These are phyloP conservation scores for Diddensiella transvaalensis DNA, from an alignment of 805 yeast species.

Conservation along the genomic window DNA sequence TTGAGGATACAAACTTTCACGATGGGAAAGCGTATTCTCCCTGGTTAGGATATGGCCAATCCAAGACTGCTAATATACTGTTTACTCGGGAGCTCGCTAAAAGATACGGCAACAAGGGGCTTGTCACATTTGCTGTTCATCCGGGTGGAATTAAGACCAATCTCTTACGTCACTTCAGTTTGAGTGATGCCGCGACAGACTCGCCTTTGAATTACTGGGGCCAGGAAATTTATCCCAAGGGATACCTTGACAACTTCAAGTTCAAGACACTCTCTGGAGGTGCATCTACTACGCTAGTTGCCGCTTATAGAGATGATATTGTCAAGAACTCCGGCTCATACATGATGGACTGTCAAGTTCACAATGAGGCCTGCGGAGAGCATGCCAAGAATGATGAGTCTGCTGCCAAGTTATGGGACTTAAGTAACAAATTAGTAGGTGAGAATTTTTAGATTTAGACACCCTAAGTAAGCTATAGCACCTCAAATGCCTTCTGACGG, in stretches of 20 bases:
- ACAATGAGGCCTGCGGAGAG: not conserved
- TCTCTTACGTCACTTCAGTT: constrained; percentile 11
- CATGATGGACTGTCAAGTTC: constrained; percentile 5
- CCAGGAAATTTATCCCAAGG: constrained; percentile 31
- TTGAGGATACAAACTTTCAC: constrained; percentile 11
- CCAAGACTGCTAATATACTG: constrained; percentile 73
- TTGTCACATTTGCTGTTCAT: constrained; percentile 6
- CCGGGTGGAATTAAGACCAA: constrained; percentile 15
- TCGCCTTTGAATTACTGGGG: not conserved
- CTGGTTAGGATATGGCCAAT: constrained; percentile 50
- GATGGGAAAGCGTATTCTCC: constrained; percentile 7
- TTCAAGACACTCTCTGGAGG: constrained; percentile 6
- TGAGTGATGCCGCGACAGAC: not conserved
- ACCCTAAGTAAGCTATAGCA: no score
- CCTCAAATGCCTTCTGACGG: no score
- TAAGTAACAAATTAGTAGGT: constrained; percentile 9
- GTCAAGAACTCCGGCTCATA: constrained; percentile 4
- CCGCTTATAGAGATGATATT: constrained; percentile 4
- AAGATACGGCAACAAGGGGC: constrained; percentile 10
- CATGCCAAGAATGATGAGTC: constrained; percentile 5
- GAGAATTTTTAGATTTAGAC: not conserved
- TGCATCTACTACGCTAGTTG: constrained; percentile 1
- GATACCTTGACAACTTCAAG: not conserved
- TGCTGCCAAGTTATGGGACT: constrained; percentile 12
- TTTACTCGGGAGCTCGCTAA: constrained; percentile 9